phyloP scores from a whole-genome alignment of 331 rosid genomes.

The Arachis monticola region DNA sequence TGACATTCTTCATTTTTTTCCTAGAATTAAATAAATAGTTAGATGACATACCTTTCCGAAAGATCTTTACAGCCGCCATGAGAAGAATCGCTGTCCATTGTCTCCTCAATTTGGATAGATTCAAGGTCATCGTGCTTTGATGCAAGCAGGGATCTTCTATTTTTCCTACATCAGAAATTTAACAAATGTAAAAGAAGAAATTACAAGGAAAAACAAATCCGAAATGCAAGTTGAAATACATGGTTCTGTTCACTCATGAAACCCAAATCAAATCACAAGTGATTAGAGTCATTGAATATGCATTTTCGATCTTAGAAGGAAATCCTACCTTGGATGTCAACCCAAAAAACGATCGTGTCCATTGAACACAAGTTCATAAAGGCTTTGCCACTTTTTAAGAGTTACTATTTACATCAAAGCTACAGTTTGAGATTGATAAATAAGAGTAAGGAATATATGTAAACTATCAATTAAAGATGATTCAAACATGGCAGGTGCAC shows the following conservation, averaged over 20 bases:
- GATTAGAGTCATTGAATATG: slow-evolving; percentile 4
- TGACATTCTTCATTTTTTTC: slow-evolving; percentile 41
- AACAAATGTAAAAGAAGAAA: slow-evolving; percentile 5
- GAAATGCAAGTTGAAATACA: background rate
- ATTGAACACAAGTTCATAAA: background rate
- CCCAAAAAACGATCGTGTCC: background rate
- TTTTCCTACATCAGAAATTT: slow-evolving; percentile 52
- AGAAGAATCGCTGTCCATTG: slow-evolving; percentile 35
- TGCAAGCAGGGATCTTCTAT: slow-evolving; percentile 45
- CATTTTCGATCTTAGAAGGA: background rate
- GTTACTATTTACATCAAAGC: background rate
- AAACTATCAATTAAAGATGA: too few relatives aligned
- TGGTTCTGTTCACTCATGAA: too few relatives aligned
- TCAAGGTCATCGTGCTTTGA: slow-evolving; percentile 41
- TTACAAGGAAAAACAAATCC: background rate
- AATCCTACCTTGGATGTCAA: slow-evolving; percentile 5
- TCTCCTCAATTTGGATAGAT: slow-evolving; percentile 42
- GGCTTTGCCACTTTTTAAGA: background rate
- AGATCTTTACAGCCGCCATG: slow-evolving; percentile 34
- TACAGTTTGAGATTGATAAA: too few relatives aligned
- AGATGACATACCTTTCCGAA: slow-evolving; percentile 41
- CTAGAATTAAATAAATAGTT: slow-evolving; percentile 39
- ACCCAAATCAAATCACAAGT: background rate
- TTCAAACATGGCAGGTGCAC: too few relatives aligned
- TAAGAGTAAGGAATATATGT: too few relatives aligned